Percentiles rank a stretch among this genome's conserved stretches.
phyloP scores from a whole-genome alignment of 352 stramenopile species.

The Globisporangium lucens region DNA sequence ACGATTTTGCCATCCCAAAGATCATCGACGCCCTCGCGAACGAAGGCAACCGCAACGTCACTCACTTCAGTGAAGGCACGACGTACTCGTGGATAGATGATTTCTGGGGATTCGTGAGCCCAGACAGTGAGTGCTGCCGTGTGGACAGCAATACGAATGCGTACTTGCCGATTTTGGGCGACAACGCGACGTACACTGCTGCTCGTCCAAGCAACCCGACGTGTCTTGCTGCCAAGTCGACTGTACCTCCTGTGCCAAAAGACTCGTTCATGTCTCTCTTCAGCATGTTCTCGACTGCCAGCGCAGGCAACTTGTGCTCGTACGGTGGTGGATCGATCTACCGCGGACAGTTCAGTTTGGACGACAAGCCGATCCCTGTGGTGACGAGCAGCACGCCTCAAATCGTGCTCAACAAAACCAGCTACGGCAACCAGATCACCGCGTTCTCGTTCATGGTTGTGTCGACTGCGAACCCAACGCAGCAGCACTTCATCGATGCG shows the following conservation, averaged over 20 bases:
- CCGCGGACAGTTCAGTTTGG: slow-evolving; percentile 32
- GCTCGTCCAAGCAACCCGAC: slow-evolving; percentile 30
- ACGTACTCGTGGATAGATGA: slow-evolving; percentile 73
- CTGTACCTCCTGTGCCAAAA: slow-evolving; percentile 23
- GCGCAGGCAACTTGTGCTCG: slow-evolving; percentile 28
- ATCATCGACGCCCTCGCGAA: slow-evolving; percentile 57
- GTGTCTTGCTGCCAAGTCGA: slow-evolving; percentile 31
- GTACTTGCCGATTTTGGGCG: slow-evolving; percentile 46
- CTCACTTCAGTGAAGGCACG: slow-evolving; percentile 51
- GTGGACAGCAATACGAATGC: slow-evolving; percentile 32
- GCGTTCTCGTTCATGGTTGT: slow-evolving; percentile 38
- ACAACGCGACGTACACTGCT: slow-evolving; percentile 45
- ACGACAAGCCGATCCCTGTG: slow-evolving; percentile 30
- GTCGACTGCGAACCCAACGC: slow-evolving; percentile 47
- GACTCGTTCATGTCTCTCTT: slow-evolving; percentile 34
- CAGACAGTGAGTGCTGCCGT: slow-evolving; percentile 58
- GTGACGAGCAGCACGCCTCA: slow-evolving; percentile 14
- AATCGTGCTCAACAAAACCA: slow-evolving; percentile 18
- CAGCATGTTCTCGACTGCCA: slow-evolving; percentile 30
- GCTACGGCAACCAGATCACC: slow-evolving; percentile 24
- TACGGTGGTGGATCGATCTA: slow-evolving; percentile 51
- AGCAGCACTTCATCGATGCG: slow-evolving; percentile 55
- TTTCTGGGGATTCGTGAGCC: slow-evolving; percentile 61
- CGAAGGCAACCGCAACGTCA: slow-evolving; percentile 33
- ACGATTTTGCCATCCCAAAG: slow-evolving; percentile 49